These are phyloP conservation scores for Emergomyces pasteurianus DNA, from an alignment of 2,329 filamentous ascomycete species.

Conservation along the genomic window DNA sequence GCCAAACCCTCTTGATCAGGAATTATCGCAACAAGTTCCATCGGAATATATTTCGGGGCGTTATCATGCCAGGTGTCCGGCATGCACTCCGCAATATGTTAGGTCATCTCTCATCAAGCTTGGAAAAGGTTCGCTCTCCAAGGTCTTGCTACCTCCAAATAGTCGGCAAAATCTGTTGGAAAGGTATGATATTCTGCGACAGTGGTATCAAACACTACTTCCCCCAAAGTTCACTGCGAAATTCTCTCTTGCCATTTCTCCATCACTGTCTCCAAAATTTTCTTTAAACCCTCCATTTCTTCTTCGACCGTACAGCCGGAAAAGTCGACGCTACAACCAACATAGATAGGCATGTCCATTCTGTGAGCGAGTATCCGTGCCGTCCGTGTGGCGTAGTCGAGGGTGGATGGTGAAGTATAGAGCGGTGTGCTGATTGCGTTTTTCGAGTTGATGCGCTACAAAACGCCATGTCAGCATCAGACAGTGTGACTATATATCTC, in stretches of 20 bases:
- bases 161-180: neutral
- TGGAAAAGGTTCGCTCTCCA: no score
- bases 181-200: neutral
- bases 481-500: neutral
- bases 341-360: slow-evolving; percentile 66
- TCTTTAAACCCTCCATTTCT: slow-evolving; percentile 79
- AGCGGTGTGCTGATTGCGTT: slow-evolving; percentile 63
- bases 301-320: slow-evolving; percentile 75
- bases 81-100: neutral
- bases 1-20: neutral
- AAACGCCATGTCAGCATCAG: neutral
- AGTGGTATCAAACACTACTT: neutral
- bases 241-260: slow-evolving; percentile 29
- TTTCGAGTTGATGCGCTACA: slow-evolving; percentile 32
- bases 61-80: neutral
- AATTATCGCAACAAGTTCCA: neutral
- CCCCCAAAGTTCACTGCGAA: neutral
- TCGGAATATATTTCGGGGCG: neutral
- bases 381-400: slow-evolving; percentile 78
- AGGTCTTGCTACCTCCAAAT: no score
- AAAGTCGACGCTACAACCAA: slow-evolving; percentile 77
- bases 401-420: slow-evolving; percentile 56
- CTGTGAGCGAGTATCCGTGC: slow-evolving; percentile 72
- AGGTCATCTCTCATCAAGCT: neutral
- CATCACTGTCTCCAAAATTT: slow-evolving; percentile 59